Evolutionary conservation across 805 yeast species (phyloP), one percentile per base, ranked within the genome.

Genomic region (Lipomyces mesembrius): DNA sequence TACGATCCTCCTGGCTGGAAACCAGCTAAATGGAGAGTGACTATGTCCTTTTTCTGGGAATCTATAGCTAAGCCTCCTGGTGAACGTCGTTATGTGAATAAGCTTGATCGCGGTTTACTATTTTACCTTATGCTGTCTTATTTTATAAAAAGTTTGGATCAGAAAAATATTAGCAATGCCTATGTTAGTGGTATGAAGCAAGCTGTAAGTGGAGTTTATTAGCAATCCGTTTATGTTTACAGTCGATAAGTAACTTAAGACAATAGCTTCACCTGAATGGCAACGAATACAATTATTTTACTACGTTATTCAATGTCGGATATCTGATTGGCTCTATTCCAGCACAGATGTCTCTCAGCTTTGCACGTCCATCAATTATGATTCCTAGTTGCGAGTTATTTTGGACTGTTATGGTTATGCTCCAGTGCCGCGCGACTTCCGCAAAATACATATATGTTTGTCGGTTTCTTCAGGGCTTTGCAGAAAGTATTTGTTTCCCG

Each of bases 401-500:
- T 22, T 68, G 71, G 69, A 62, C 71, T n/a, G 64, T 66, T 35
- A 59, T 68, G 34, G 71, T 66, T 27, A 68, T 68, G 69, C 46
- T 64, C 46, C 59, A 63, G 67, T 43, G 63, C 65, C 35, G 71
- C 11, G 35, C 61, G 17, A 22, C 29, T 51, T 9, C 53, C 7
- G 25, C 53, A 22, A 49, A 12, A 22, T n/a, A 49, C 14, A 49
- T 49, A 8, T 49, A 49, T 22, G 53, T 49, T 60, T 62, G 67
- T 37, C 63, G 71, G 5, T 66, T 68, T 37, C 17, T 68, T 43
- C 56, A 65, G 25, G 71, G 71, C 7, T 35, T 64, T 22, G 56
- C 63, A 27, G 95, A 91, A 75, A 85, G 91, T 2, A 86, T 88
- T 20, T 84, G 81, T 71, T 82, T 85, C 78, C 90, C 92, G 5